Evolutionary conservation across 2,329 filamentous ascomycete genomes (phyloP), one percentile per base, ranked within the genome.

Genomic region (Aspergillus costaricaensis): DNA sequence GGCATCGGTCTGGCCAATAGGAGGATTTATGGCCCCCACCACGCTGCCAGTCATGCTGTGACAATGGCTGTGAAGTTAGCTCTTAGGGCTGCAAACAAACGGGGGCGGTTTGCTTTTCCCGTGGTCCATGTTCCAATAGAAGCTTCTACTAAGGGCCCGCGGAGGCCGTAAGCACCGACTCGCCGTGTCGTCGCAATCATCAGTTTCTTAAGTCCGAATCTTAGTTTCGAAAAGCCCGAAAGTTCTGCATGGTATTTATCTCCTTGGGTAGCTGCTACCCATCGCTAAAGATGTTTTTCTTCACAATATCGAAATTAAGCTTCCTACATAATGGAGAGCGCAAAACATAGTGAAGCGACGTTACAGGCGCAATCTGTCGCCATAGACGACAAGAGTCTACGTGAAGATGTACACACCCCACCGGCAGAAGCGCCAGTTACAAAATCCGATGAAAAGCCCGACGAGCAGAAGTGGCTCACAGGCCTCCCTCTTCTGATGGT

Each of bases 401-500:
- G 5, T 6, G 19, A 44, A 44, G 19, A 44, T 23, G 41, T 23
- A 14, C 41, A 44, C 10, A 44, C 5, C 19, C 19, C 41, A 12
- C 41, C 5, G 5, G 41, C 5, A 23, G 21, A 44, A 2, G 19
- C 5, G 12, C 32, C 32, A 36, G 32, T 36, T 36, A 4, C 32
- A 36, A 36, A 36, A 36, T 2, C 41, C 41, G 41, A 44, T 44
- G 12, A 19, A 19, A 44, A 44, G 41, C 41, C 41, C 9, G 19
- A 55, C 15, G 53, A 55, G 25, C 53, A 41, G 0, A 55, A 64
- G 14, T 68, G 66, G 58, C 53, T 71, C 10, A 54, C 52, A 7
- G 69, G 69, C 9, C 44, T 62, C 12, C 48, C 54, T 27, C 61
- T 70, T 4, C 38, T 62, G 19, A 62, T 67, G 52, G 64, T 75